phyloP scores from a whole-genome alignment of 768 basidiomycete genomes.

The Rhizopogon vinicolor region DNA sequence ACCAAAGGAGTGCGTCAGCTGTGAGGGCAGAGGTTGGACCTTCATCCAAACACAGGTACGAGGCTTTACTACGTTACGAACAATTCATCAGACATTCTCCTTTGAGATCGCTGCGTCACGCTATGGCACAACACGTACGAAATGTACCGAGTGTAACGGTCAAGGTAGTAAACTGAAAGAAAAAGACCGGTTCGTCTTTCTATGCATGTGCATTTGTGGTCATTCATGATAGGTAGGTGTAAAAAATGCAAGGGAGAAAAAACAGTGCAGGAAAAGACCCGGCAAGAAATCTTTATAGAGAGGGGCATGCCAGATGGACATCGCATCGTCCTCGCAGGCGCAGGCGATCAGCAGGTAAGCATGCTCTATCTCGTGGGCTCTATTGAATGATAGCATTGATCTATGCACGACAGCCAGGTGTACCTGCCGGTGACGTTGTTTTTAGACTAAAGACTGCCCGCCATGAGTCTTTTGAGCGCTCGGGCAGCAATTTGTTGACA shows the following conservation, averaged over 20 bases:
- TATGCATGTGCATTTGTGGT: background rate
- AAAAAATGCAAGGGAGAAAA: constrained; percentile 93
- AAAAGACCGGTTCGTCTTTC: constrained; percentile 64
- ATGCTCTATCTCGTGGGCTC: background rate
- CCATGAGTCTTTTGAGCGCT: constrained; percentile 81
- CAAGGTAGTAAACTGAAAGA: constrained; percentile 69
- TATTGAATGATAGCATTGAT: background rate
- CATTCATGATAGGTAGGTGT: constrained; percentile 50
- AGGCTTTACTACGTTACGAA: background rate
- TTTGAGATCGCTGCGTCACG: constrained; percentile 39
- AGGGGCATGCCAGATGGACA: constrained; percentile 83
- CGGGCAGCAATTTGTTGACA: constrained; percentile 76
- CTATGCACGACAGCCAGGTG: constrained; percentile 56
- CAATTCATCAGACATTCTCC: background rate
- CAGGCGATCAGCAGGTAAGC: constrained; percentile 83
- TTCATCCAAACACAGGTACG: constrained; percentile 51
- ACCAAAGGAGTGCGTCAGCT: constrained; percentile 74
- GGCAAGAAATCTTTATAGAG: constrained; percentile 83
- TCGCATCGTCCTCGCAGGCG: constrained; percentile 84
- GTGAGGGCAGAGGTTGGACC: constrained; percentile 81
- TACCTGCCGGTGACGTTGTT: constrained; percentile 87
- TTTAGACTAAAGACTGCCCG: constrained; percentile 66
- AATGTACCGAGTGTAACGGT: constrained; percentile 70
- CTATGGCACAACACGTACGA: constrained; percentile 46
- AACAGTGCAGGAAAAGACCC: constrained; percentile 81